phyloP scores from a whole-genome alignment of 768 basidiomycete genomes.

The Tricholoma sp. region DNA sequence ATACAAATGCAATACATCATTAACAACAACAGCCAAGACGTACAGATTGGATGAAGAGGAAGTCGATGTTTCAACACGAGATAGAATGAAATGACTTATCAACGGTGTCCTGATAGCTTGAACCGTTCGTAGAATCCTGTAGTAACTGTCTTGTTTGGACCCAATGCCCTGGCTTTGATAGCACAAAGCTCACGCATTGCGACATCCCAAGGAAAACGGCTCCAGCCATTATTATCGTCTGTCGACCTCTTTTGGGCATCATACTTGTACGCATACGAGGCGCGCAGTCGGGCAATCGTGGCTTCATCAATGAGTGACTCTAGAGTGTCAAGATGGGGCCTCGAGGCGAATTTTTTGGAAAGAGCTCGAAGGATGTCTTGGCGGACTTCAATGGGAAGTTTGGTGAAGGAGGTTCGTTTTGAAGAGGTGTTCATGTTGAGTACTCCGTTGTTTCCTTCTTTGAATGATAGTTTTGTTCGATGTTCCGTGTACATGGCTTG shows the following conservation, averaged over 20 bases:
- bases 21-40: too few relatives aligned
- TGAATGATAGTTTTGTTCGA: neutral
- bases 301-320: constrained; percentile 23
- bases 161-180: constrained; percentile 43
- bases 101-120: constrained; percentile 16
- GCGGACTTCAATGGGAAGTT: constrained; percentile 34
- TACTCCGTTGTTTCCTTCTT: neutral
- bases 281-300: constrained; percentile 32
- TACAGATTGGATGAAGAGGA: too few relatives aligned
- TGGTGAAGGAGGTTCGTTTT: constrained; percentile 26
- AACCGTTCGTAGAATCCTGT: constrained; percentile 38
- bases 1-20: too few relatives aligned
- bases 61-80: too few relatives aligned
- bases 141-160: constrained; percentile 34
- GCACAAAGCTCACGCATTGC: constrained; percentile 43
- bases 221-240: constrained; percentile 13
- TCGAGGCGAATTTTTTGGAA: constrained; percentile 34
- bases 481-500: constrained; percentile 22
- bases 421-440: neutral
- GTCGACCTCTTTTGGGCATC: constrained; percentile 19
- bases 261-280: constrained; percentile 45
- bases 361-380: constrained; percentile 43
- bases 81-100: neutral
- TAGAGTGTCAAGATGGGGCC: constrained; percentile 22
- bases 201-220: constrained; percentile 48